Percentiles rank a stretch among this genome's conserved stretches.
Evolutionary conservation across 495 filamentous ascomycete genomes (phyloP).

Genomic region (Tuber borchii): DNA sequence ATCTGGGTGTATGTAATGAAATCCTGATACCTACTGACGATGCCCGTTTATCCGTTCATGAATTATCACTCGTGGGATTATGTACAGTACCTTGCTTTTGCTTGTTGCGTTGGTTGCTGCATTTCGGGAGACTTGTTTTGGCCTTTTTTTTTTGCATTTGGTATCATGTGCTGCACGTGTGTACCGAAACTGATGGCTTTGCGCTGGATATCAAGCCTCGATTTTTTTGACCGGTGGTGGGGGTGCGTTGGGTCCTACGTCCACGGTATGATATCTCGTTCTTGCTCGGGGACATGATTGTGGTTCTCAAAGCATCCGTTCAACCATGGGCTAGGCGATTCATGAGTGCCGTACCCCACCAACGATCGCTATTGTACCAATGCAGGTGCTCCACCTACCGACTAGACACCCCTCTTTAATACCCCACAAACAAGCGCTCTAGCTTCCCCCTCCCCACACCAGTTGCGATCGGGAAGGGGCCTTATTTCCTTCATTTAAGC

Average conservation of each 20-base stretch:
- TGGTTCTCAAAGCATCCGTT: too few relatives aligned
- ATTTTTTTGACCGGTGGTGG: too few relatives aligned
- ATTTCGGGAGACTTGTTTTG: background rate
- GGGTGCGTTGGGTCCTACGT: background rate
- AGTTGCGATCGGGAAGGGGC: too few relatives aligned
- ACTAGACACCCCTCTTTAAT: too few relatives aligned
- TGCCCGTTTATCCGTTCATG: background rate
- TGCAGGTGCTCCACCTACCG: too few relatives aligned
- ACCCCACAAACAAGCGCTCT: too few relatives aligned
- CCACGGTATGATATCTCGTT: background rate
- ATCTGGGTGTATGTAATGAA: background rate
- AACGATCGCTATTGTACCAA: too few relatives aligned
- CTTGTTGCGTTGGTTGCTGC: background rate
- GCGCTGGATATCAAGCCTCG: background rate
- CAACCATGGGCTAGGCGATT: too few relatives aligned
- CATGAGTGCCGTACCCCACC: too few relatives aligned
- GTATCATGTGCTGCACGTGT: background rate
- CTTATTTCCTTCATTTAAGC: too few relatives aligned
- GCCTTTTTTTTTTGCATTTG: background rate
- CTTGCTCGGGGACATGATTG: too few relatives aligned
- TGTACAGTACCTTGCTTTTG: background rate
- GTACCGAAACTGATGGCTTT: background rate
- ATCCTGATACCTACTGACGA: background rate
- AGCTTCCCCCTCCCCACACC: too few relatives aligned
- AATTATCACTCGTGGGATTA: background rate